Conservation (phyloP, 805 yeast species). For the Candida parachauliodes region DNA sequence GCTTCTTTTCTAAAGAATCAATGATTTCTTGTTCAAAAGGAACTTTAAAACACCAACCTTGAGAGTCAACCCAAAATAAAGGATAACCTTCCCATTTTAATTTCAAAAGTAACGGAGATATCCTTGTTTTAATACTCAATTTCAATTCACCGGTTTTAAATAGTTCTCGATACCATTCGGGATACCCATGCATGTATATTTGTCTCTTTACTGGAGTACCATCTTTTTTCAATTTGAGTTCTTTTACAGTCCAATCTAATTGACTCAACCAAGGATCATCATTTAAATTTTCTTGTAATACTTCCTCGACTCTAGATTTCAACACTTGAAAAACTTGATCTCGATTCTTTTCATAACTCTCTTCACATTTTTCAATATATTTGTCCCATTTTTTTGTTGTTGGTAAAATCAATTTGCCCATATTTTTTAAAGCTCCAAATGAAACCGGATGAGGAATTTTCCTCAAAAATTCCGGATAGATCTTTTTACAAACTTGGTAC, state of each 20-base stretch:
- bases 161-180: constrained; percentile 83
- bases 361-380: constrained; percentile 69
- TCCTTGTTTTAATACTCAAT: constrained; percentile 68
- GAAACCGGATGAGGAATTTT: constrained; percentile 93
- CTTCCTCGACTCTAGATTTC: constrained; percentile 52
- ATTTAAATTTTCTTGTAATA: constrained; percentile 41
- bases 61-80: constrained; percentile 67
- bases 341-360: constrained; percentile 56
- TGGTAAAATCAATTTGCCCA: constrained; percentile 76
- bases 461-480: constrained; percentile 63
- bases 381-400: constrained; percentile 69
- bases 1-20: constrained; percentile 31
- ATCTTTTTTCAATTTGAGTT: constrained; percentile 57
- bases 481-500: constrained; percentile 58
- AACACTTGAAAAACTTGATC: constrained; percentile 56
- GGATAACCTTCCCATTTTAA: constrained; percentile 86
- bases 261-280: constrained; percentile 88
- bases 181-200: constrained; percentile 79
- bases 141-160: constrained; percentile 45
- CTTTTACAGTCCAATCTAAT: constrained; percentile 77
- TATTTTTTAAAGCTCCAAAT: constrained; percentile 75
- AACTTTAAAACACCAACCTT: constrained; percentile 89
- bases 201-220: constrained; percentile 71
- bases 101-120: constrained; percentile 71
- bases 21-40: constrained; percentile 31